Percentiles rank a stretch among this genome's conserved stretches.
Evolutionary conservation across 2,329 filamentous ascomycete genomes (phyloP).

Genomic region (Phaeosphaeria sp.): DNA sequence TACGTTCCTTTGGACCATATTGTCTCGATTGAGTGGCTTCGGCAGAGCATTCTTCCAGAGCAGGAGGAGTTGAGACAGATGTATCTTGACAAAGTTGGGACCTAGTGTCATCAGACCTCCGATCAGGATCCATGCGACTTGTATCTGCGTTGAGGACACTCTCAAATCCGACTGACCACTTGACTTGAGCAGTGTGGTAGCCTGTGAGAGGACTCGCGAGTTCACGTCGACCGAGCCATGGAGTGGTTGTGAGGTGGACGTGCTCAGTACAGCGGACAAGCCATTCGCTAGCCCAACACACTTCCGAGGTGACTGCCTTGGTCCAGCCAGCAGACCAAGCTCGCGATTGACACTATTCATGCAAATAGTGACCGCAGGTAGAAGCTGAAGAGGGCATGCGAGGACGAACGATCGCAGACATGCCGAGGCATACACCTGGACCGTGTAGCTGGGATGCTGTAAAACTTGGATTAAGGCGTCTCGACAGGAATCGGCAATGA

Average conservation of each 20-base stretch:
- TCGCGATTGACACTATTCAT: constrained; percentile 95
- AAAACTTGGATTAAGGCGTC: constrained; percentile 89
- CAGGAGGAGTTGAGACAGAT: constrained; percentile 89
- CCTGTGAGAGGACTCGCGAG: constrained; percentile 87
- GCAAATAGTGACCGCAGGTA: constrained; percentile 91
- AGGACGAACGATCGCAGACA: constrained; percentile 88
- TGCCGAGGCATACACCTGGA: constrained; percentile 87
- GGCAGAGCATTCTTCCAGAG: constrained; percentile 98
- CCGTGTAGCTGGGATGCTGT: constrained; percentile 94
- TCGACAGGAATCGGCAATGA: constrained; percentile 80
- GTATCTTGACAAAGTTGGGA: constrained; percentile 98
- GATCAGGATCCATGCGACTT: constrained; percentile 97
- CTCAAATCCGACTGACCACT: constrained; percentile 90
- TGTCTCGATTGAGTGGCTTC: constrained; percentile 92
- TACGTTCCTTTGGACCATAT: constrained; percentile 80
- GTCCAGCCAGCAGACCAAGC: constrained; percentile 75
- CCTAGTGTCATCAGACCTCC: constrained; percentile 96
- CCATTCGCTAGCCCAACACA: constrained; percentile 93
- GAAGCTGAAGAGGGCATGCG: constrained; percentile 88
- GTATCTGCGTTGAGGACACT: constrained; percentile 91
- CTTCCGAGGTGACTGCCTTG: constrained; percentile 78
- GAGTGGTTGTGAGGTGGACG: constrained; percentile 83
- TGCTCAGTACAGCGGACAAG: constrained; percentile 87
- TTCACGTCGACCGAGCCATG: constrained; percentile 97
- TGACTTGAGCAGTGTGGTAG: constrained; percentile 89